A percentile compares a stretch with the other conserved stretches of the same genome.
Evolutionary conservation across 164 flowering plant genomes (phyloP).

Genomic region (Cinnamomum chago): DNA sequence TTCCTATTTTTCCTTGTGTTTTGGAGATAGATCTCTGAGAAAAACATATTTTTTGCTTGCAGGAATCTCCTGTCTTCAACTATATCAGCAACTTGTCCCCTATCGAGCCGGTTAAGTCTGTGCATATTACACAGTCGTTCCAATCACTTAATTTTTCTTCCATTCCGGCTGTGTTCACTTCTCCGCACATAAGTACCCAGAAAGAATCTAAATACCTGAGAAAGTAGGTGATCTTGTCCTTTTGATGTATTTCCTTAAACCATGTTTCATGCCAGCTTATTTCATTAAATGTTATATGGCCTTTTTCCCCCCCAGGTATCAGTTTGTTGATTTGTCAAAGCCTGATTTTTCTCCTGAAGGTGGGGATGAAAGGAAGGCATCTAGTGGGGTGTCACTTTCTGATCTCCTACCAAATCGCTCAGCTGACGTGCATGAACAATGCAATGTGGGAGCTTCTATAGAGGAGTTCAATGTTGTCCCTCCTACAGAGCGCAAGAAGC

Average conservation of each 20-base stretch:
- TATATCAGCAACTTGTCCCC: constrained; percentile 90
- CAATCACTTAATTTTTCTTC: constrained; percentile 67
- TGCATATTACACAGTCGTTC: constrained; percentile 58
- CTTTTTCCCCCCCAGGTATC: constrained; percentile 42
- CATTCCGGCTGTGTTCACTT: constrained; percentile 79
- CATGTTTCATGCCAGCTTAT: neutral
- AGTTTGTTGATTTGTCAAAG: constrained; percentile 41
- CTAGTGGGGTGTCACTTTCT: constrained; percentile 23
- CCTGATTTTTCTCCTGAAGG: constrained; percentile 38
- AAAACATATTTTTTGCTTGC: constrained; percentile 19
- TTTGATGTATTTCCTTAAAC: neutral
- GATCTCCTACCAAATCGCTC: constrained; percentile 23
- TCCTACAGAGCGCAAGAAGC: constrained; percentile 25
- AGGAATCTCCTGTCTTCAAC: constrained; percentile 94
- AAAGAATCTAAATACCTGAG: constrained; percentile 55
- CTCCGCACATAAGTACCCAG: constrained; percentile 65
- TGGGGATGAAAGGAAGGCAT: constrained; percentile 23
- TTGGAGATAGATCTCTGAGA: no score
- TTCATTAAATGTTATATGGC: neutral
- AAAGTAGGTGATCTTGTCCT: constrained; percentile 40
- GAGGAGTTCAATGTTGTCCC: constrained; percentile 31
- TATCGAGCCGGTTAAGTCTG: constrained; percentile 73
- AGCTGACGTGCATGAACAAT: constrained; percentile 28
- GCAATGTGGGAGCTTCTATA: constrained; percentile 20
- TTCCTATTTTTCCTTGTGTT: no score